Evolutionary conservation across 2,329 filamentous ascomycete species (phyloP), one percentile per base, ranked within the genome.

Genomic region (Hymenotorrendiella dingleyae): DNA sequence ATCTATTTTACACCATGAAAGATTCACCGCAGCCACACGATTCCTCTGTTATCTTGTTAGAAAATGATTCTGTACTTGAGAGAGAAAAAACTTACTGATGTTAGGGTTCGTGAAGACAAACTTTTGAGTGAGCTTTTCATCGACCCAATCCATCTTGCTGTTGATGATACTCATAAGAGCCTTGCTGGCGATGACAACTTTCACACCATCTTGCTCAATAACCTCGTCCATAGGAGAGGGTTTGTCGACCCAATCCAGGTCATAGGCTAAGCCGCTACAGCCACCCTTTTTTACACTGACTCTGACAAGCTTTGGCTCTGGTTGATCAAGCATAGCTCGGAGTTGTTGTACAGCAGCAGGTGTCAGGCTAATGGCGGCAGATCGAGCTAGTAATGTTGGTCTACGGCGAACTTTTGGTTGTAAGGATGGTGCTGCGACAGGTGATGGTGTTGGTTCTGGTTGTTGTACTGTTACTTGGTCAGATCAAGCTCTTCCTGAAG

Each of bases 91-190:
- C 90, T 78, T 70, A 95, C 90, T 98, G 62, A 97, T 97, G 61
- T 98, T 98, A 2, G 93, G 93, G 64, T 98, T 98, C 62, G 80
- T 83, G 68, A 98, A 98, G 38, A 95, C 82, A 65, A 98, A 98
- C 52, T 86, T 76, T 65, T 90, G 78, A 63, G 84, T 94, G 52
- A 98, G 69, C 70, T 94, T 95, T 58, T 97, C 93, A 67, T 97
- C 90, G 9, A 91, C 75, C 90, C 91, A 98, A 62, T 98, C 93
- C 93, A 98, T 98, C 68, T 97, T 91, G 61, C 86, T 95, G 4
- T 93, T 93, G 57, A 98, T 96, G 41, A 98, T 97, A 65, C 91
- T 97, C 63, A 98, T 90, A 37, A 98, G 70, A 30, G 93, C 93
- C 71, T 96, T 97, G 73, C 87, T 94, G 65, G 98, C 93, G 44